phyloP scores from a whole-genome alignment of 257 asterid genomes.

The Pogostemon cablin region DNA sequence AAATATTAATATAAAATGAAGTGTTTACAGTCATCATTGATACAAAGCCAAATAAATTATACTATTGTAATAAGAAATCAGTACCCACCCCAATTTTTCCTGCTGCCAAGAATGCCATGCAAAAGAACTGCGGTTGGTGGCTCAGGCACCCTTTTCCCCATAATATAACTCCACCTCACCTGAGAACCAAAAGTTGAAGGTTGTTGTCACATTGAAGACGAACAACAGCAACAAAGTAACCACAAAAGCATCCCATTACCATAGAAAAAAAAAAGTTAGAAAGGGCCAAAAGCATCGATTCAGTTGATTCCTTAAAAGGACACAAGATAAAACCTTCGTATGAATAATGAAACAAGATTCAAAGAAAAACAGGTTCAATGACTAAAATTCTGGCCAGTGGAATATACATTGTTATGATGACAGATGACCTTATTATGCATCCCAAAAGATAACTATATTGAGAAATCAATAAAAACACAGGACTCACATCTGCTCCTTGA shows the following conservation, averaged over 20 bases:
- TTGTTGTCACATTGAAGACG: conserved; percentile 19
- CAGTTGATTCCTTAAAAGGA: background rate
- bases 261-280: background rate
- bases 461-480: conserved; percentile 20
- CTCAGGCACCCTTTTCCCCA: conserved; percentile 70
- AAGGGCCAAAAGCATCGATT: conserved; percentile 10
- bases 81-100: conserved; percentile 94
- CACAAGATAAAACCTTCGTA: conserved; percentile 1
- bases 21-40: conserved; percentile 5
- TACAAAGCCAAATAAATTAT: conserved; percentile 23
- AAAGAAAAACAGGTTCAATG: background rate
- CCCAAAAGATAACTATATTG: background rate
- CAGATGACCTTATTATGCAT: conserved; percentile 12
- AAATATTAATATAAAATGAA: conserved; percentile 2
- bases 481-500: conserved; percentile 91
- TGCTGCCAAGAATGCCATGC: conserved; percentile 97
- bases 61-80: conserved; percentile 31
- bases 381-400: background rate
- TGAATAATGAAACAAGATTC: background rate
- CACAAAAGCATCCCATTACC: conserved; percentile 9
- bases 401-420: background rate
- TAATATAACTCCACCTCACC: conserved; percentile 95
- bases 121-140: conserved; percentile 97
- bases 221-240: conserved; percentile 16
- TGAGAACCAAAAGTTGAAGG: conserved; percentile 42